phyloP scores from a whole-genome alignment of 2,329 filamentous ascomycete species.

The Paraphoma chrysanthemicola region DNA sequence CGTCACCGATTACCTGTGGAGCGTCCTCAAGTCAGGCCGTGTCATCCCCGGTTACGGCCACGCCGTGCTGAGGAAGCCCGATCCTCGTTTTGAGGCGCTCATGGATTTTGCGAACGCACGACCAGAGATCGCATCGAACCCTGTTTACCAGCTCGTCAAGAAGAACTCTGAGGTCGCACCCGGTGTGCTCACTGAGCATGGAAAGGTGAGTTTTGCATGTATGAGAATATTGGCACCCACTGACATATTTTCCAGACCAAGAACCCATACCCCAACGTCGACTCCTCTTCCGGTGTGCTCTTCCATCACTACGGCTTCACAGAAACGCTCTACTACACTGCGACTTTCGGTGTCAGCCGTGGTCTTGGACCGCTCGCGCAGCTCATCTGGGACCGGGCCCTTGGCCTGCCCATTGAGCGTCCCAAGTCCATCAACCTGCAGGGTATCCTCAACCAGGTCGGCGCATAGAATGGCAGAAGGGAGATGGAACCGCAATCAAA shows the following conservation, averaged over 20 bases:
- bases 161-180: conserved; percentile 92
- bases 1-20: conserved; percentile 90
- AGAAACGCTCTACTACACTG: conserved; percentile 93
- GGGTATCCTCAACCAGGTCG: conserved; percentile 73
- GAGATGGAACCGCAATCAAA: background rate
- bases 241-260: conserved; percentile 67
- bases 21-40: conserved; percentile 88
- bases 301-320: conserved; percentile 99
- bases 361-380: conserved; percentile 88
- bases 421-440: conserved; percentile 97
- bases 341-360: conserved; percentile 73
- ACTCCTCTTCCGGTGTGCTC: conserved; percentile 88
- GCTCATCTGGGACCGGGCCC: conserved; percentile 92
- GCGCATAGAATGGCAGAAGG: background rate
- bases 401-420: conserved; percentile 94
- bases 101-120: conserved; percentile 93
- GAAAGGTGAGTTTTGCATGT: conserved; percentile 65
- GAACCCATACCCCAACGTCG: conserved; percentile 97
- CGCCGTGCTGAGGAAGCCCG: conserved; percentile 93
- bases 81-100: conserved; percentile 93
- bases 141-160: conserved; percentile 92
- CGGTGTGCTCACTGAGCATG: conserved; percentile 88
- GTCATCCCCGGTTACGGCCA: conserved; percentile 96
- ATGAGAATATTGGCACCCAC: background rate
- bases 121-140: conserved; percentile 83